Conservation (phyloP, 192 early-diverging fungal species). For the Rhizoclosmatium globosum region DNA sequence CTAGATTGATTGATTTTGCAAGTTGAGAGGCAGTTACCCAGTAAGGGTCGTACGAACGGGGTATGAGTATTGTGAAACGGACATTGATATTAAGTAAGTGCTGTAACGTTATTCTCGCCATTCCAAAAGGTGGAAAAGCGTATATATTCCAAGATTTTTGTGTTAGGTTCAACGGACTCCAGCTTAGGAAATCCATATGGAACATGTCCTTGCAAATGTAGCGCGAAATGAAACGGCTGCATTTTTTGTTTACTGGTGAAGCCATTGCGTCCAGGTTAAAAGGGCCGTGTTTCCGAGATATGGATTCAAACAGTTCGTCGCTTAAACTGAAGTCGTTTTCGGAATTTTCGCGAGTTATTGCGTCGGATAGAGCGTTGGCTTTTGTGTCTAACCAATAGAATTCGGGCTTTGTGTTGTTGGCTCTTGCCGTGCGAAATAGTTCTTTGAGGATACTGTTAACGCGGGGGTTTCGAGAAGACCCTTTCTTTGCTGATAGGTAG, state of each 20-base stretch:
- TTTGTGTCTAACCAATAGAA: not conserved
- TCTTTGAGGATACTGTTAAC: not conserved
- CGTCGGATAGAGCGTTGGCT: not conserved
- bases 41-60: no score
- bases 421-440: not conserved
- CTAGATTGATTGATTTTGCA: no score
- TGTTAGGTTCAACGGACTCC: not conserved
- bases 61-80: no score
- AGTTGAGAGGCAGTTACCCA: no score
- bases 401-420: not conserved
- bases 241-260: not conserved
- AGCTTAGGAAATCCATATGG: not conserved
- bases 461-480: not conserved
- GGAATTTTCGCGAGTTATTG: not conserved
- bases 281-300: no score
- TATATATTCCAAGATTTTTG: not conserved
- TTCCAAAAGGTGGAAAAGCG: not conserved
- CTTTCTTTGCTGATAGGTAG: not conserved
- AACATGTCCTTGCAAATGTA: not conserved
- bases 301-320: not conserved
- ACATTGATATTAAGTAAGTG: no score
- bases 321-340: no score
- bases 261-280: not conserved
- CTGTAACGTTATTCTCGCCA: not conserved
- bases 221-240: not conserved